These are phyloP conservation scores for Dothiorella sarmentorum DNA, from an alignment of 2,329 filamentous ascomycete species.

Conservation along the genomic window DNA sequence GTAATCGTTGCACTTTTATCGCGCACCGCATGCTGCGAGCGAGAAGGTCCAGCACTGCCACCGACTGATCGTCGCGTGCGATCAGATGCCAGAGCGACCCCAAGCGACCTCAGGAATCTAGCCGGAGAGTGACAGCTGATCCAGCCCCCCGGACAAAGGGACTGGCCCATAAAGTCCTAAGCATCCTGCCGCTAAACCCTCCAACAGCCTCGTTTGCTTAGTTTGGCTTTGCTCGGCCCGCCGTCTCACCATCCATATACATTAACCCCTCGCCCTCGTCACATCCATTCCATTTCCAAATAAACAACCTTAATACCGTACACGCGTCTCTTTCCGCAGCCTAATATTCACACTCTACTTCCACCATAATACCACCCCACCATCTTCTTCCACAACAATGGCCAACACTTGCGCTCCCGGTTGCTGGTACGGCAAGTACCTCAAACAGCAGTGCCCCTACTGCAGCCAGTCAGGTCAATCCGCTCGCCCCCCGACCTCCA, in stretches of 20 bases:
- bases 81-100: conserved; percentile 4
- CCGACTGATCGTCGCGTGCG: not conserved
- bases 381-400: not conserved
- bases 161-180: not conserved
- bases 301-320: not conserved
- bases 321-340: not conserved
- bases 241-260: conserved; percentile 14
- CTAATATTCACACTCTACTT: not conserved
- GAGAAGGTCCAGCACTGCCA: not conserved
- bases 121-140: conserved; percentile 3
- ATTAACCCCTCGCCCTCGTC: too few relatives aligned
- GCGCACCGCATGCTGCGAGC: not conserved
- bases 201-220: not conserved
- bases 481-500: not conserved
- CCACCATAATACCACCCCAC: not conserved
- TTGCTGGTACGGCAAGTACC: conserved; percentile 12
- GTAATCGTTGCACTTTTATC: not conserved
- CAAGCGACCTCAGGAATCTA: not conserved
- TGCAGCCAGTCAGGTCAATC: not conserved
- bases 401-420: conserved; percentile 8
- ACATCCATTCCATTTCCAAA: not conserved
- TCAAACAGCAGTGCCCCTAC: conserved; percentile 10
- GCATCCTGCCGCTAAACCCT: not conserved
- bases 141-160: not conserved
- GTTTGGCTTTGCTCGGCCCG: not conserved